phyloP scores from a whole-genome alignment of 345 rosid species.

The Eucalyptus pauciflora region DNA sequence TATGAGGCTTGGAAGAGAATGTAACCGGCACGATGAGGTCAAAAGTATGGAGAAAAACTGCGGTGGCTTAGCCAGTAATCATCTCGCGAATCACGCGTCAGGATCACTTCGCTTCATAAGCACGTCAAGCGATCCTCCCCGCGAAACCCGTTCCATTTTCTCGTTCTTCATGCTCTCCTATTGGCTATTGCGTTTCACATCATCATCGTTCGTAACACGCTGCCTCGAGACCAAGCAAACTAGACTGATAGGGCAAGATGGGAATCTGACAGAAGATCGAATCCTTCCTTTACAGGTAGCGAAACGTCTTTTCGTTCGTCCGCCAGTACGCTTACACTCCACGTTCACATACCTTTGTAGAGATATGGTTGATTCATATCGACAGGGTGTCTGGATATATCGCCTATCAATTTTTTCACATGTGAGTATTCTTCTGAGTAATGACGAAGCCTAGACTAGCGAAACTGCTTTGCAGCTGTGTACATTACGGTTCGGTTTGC shows the following conservation, averaged over 20 bases:
- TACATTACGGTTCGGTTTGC: not conserved
- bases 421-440: not conserved
- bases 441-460: not conserved
- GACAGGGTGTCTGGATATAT: not conserved
- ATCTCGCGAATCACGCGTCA: not conserved
- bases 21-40: too few relatives aligned
- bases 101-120: not conserved
- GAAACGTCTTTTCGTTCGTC: not conserved
- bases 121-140: not conserved
- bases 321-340: not conserved
- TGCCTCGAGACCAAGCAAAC: not conserved
- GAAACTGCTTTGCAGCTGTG: not conserved
- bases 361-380: accelerated
- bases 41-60: not conserved
- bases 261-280: not conserved
- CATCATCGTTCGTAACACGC: not conserved
- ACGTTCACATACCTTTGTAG: not conserved
- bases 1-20: not conserved
- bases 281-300: not conserved
- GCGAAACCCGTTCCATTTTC: not conserved
- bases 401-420: not conserved
- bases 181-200: not conserved
- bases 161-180: not conserved
- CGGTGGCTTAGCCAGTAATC: accelerated
- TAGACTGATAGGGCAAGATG: not conserved